Evolutionary conservation across 768 basidiomycete species (phyloP).

Genomic region (Lactifluus pinguis): DNA sequence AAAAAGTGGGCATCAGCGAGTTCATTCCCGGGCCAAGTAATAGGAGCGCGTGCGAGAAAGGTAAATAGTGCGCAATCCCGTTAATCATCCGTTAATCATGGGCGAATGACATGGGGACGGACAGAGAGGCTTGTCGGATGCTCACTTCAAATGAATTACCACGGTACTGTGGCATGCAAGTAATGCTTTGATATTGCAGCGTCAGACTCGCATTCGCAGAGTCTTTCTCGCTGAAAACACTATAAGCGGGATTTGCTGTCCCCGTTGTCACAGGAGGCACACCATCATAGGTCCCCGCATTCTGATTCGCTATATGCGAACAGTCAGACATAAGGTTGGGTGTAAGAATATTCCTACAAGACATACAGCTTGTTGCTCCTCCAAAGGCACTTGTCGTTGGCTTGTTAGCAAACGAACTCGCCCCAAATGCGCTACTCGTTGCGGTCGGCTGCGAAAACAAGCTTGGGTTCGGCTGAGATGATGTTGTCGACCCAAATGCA

Average conservation of each 20-base stretch:
- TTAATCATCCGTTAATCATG: neutral
- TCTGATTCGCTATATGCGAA: constrained; percentile 23
- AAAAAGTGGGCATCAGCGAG: neutral
- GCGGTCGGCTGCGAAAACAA: constrained; percentile 53
- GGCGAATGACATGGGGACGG: neutral
- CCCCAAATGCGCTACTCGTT: constrained; percentile 26
- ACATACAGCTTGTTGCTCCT: constrained; percentile 29
- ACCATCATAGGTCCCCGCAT: constrained; percentile 26
- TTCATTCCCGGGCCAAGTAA: neutral
- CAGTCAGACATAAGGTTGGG: constrained; percentile 4
- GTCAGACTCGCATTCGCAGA: constrained; percentile 32
- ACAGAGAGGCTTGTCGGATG: constrained; percentile 12
- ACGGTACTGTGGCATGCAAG: constrained; percentile 68
- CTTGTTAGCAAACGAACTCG: constrained; percentile 33
- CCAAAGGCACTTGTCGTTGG: constrained; percentile 39
- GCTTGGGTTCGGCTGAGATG: constrained; percentile 31
- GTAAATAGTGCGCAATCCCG: neutral
- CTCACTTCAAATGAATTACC: constrained; percentile 55
- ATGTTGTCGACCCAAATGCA: constrained; percentile 34
- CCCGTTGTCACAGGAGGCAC: constrained; percentile 59
- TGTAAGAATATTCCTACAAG: neutral
- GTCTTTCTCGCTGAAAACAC: constrained; percentile 59
- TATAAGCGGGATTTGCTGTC: constrained; percentile 56
- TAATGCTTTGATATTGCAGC: constrained; percentile 74
- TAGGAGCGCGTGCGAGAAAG: neutral